Base-by-base conservation (phyloP, 2,329 filamentous ascomycete genomes). In the Teratosphaeria destructans region DNA sequence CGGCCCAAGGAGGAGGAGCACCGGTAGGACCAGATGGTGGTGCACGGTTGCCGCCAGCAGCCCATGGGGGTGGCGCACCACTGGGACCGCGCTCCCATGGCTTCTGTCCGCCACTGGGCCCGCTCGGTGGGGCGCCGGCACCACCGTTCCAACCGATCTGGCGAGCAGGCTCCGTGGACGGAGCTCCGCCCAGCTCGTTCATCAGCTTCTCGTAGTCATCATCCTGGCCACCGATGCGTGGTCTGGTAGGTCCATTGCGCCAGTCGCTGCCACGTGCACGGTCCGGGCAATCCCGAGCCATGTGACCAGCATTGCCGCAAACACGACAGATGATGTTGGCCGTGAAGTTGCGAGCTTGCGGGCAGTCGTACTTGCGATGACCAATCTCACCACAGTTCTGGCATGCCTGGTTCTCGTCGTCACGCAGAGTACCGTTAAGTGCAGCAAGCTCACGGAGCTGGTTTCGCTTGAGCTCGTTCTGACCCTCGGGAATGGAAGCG, bases 341-440 rank as follows among this genome's bases (percentile, higher is more conserved):
- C n/a, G 94, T 99, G 77, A 88, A 97, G 78, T 99, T 99, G 73
- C 92, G 90, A 75, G 94, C 90, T 78, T 99, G 90, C 14, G 94
- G 94, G 69, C 94, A 99, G 73, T 99, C 94, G 74, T 96, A 97
- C 78, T 99, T 99, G 77, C 94, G 88, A 76, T 99, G 94, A 62
- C 94, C 94, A 65, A 99, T 99, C 82, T 97, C 91, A 68, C 94
- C 94, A 76, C 85, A 99, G 80, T 99, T 99, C 79, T 99, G 94
- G 78, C 94, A 99, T 66, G 94, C 94, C 75, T 99, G 94, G 76
- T 99, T 99, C 75, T 99, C 94, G 71, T 99, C 94, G 72, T 99
- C 94, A 79, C 94, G 93, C 23, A 99, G 86, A 8, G 94, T 99
- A 84, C 94, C 94, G 85, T 99, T 99, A 69, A 99, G 88, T 29